Evolutionary conservation across 306 rosid genomes (phyloP), one percentile per base, ranked within the genome.

Genomic region (Cucumis cinereus): DNA sequence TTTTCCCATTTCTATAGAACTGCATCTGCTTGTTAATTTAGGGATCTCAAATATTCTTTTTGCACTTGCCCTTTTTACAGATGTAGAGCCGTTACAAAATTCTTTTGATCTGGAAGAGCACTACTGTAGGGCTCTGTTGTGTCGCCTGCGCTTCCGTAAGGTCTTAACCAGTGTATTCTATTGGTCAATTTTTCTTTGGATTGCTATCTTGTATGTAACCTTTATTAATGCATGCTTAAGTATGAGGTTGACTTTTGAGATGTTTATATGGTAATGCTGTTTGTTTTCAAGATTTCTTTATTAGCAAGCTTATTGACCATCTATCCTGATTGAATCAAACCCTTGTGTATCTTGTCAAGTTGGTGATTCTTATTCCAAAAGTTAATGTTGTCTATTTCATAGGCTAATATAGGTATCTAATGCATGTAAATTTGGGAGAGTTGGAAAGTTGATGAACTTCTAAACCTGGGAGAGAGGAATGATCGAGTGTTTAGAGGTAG

Each of bases 91-190:
- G 5, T 88, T 86, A 66, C 96, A 91, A 92, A 86, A 68, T 80
- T 83, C 79, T 86, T 80, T 84, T 76, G 93, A 87, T 82, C 79
- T 90, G 82, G 98, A 94, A 85, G 98, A 94, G 89, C 95, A 89
- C 88, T 94, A 91, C 85, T 94, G 94, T 91, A 91, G 86, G 82
- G 95, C 96, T 49, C 77, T 94, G 84, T 78, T 94, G 81, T 94
- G 96, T 77, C 97, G 97, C 79, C 89, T 94, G 89, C 98, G 97
- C 88, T 92, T 94, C 88, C 98, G 97, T 91, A 94, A 94, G 98
- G 98, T 94, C 90, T 94, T 87, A 89, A 81, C 93, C 91, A 85
- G 79, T 84, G 91, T 86, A 73, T 82, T 20, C 58, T 73, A 38
- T 45, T 10, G 78, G 77, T 78, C 82, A 26, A 8, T 11, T 20